Conservation (phyloP, 768 basidiomycete genomes). For the Cyclocybe cylindracea region DNA sequence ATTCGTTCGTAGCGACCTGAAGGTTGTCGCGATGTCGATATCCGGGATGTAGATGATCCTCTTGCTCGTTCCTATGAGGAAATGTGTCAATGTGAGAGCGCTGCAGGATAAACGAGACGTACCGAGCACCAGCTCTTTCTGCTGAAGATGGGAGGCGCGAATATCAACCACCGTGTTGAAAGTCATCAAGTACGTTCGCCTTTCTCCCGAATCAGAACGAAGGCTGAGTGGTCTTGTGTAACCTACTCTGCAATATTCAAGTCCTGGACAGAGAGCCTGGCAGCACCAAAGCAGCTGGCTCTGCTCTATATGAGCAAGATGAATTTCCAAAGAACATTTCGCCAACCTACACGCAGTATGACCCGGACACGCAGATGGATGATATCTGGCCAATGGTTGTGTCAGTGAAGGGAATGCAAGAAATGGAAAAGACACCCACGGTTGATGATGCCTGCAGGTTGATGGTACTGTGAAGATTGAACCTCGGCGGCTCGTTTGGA, state of each 20-base stretch:
- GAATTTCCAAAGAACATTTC: background rate
- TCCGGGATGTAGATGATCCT: conserved; percentile 55
- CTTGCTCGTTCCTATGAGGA: conserved; percentile 47
- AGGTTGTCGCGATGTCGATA: conserved; percentile 37
- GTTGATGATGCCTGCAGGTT: conserved; percentile 41
- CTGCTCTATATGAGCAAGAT: conserved; percentile 28
- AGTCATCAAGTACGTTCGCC: conserved; percentile 37
- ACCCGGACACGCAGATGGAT: conserved; percentile 49
- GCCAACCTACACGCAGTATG: conserved; percentile 47
- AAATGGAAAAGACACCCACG: conserved; percentile 18
- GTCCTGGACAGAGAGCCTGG: conserved; percentile 51
- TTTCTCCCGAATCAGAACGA: conserved; percentile 17
- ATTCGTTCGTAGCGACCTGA: conserved; percentile 46
- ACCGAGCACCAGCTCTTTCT: conserved; percentile 56
- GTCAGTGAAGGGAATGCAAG: background rate
- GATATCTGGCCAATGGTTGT: conserved; percentile 38
- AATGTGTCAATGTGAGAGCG: background rate
- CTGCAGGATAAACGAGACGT: conserved; percentile 6
- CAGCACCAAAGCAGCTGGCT: conserved; percentile 58
- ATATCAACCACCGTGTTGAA: conserved; percentile 51
- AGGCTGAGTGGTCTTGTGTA: background rate
- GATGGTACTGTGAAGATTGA: conserved; percentile 11
- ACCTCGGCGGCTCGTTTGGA: background rate
- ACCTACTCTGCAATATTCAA: conserved; percentile 39
- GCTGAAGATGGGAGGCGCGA: conserved; percentile 53